These are phyloP conservation scores for Phytophthora litchii DNA, from an alignment of 352 stramenopile species.

Conservation along the genomic window DNA sequence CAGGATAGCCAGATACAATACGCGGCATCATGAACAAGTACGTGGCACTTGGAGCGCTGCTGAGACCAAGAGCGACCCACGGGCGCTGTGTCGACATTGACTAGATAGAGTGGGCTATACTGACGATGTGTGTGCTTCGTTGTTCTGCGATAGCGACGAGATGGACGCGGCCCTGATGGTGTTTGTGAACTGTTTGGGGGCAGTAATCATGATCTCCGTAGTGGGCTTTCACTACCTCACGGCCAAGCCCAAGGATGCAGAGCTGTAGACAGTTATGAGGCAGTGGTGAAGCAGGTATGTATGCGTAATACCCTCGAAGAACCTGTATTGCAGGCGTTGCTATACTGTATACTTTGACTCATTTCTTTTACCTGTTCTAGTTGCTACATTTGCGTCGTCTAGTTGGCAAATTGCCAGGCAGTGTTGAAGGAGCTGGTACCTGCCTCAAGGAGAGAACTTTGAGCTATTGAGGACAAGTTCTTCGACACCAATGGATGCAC, in stretches of 20 bases:
- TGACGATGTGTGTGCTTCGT: constrained; percentile 10
- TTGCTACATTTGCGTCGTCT: constrained; percentile 6
- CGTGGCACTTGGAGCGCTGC: constrained; percentile 13
- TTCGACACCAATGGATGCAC: background rate
- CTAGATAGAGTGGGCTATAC: background rate
- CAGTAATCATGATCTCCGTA: constrained; percentile 88
- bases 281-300: constrained; percentile 12
- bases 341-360: constrained; percentile 5
- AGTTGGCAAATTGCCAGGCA: background rate
- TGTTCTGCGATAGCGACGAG: constrained; percentile 61
- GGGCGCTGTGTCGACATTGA: background rate
- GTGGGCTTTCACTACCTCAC: constrained; percentile 91
- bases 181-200: constrained; percentile 89
- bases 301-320: background rate
- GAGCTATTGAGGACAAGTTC: constrained; percentile 1
- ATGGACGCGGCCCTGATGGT: constrained; percentile 89
- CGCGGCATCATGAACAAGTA: constrained; percentile 54
- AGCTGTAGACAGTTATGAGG: constrained; percentile 52
- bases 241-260: constrained; percentile 77
- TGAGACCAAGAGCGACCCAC: background rate
- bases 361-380: constrained; percentile 3
- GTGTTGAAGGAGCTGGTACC: background rate
- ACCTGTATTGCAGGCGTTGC: background rate
- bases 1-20: constrained; percentile 31
- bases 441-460: background rate